These are phyloP conservation scores for Lepiota brunneoincarnata DNA, from an alignment of 768 basidiomycete genomes.

Conservation along the genomic window DNA sequence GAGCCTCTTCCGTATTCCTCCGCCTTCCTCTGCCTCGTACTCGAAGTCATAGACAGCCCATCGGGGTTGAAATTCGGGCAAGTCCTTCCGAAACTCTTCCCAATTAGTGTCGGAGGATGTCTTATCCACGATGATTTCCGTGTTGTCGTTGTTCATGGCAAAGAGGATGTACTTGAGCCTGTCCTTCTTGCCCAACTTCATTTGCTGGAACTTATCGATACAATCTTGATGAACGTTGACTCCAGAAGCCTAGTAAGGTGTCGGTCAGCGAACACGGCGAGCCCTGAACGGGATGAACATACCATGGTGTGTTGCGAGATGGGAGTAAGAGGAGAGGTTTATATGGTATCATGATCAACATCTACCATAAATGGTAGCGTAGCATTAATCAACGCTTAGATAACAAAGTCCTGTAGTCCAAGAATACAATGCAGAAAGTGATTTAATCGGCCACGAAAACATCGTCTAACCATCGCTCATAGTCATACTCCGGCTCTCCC, in stretches of 20 bases:
- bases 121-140: conserved; percentile 80
- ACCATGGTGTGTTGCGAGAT: conserved; percentile 27
- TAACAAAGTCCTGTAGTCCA: neutral
- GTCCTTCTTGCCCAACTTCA: conserved; percentile 49
- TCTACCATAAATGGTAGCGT: conserved; percentile 10
- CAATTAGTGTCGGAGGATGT: conserved; percentile 49
- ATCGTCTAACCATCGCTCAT: conserved; percentile 77
- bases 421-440: neutral
- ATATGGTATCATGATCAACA: conserved; percentile 18
- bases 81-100: conserved; percentile 68
- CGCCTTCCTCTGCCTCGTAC: conserved; percentile 62
- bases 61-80: conserved; percentile 74
- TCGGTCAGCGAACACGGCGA: conserved; percentile 6
- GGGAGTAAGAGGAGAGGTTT: conserved; percentile 25
- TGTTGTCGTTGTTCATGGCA: conserved; percentile 53
- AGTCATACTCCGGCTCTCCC: conserved; percentile 74
- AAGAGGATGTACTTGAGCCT: conserved; percentile 84
- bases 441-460: conserved; percentile 47
- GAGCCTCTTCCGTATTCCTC: conserved; percentile 84
- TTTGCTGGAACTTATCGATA: conserved; percentile 54
- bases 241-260: conserved; percentile 54
- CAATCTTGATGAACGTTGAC: conserved; percentile 59
- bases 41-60: conserved; percentile 96
- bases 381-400: conserved; percentile 9
- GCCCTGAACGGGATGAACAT: conserved; percentile 4